Base-by-base conservation (phyloP, 192 early-diverging fungal genomes). In the Mortierella claussenii region DNA sequence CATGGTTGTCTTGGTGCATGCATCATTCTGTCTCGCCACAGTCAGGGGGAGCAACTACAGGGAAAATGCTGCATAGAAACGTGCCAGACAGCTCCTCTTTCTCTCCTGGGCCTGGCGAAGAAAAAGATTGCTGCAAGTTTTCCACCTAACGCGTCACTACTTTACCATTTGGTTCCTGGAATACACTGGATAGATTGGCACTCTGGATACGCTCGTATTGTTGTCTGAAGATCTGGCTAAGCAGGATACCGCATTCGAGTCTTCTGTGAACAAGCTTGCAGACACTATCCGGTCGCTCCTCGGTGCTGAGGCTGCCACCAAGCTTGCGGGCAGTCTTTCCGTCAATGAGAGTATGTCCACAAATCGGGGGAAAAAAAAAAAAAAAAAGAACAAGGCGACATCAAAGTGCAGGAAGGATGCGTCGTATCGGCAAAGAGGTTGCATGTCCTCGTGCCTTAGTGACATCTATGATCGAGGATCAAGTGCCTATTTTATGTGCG, bases 201-300 rank as follows among this genome's bases (percentile, higher is more conserved):
- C 97, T 24, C 86, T 99, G 43, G 97, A 99, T 79, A 87, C 89
- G 1, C 88, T 99, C 17, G 94, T 98, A 20, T 69, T 96, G 23
- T 86, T 98, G 26, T 98, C 96, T 13, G 98, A 99, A 78, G 97
- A 99, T 68, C 84, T 99, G 36, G 82, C 81, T 26, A 99, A 98
- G 67, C 84, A 84, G 49, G 98, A 99, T 78, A 60, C 85, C 8
- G 80, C 83, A 0, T 90, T 91, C 56, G 97, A 98, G 69, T 78
- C 73, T 24, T 85, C 93, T 6, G 81, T 81, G 26, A 84, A 83
- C 50, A 99, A 98, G 81, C 83, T 97, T 47, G 84, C 92, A 8
- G 98, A 99, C 56, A 90, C 90, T 28, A 85, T 99, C 55, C 86
- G 89, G 12, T 84, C 57, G n/a, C 84, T 99, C 30, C 71, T 93